Percentiles rank a stretch among this genome's conserved stretches.
Evolutionary conservation across 2,329 filamentous ascomycete genomes (phyloP).

Genomic region (Arachnopeziza araneosa): DNA sequence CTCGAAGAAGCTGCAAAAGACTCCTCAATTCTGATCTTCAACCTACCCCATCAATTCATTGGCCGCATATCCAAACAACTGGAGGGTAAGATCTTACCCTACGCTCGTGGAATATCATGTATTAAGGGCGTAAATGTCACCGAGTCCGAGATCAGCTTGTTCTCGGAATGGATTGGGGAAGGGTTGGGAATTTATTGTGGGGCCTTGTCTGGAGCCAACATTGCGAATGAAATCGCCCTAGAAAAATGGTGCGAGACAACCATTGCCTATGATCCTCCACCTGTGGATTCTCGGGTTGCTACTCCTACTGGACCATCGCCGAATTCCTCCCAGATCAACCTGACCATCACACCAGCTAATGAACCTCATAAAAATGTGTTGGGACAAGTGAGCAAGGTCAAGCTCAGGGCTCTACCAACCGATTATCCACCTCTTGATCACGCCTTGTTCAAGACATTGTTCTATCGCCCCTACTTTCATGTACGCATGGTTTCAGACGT

Average conservation of each 20-base stretch:
- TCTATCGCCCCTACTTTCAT: conserved; percentile 97
- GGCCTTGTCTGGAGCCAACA: conserved; percentile 91
- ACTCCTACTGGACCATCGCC: conserved; percentile 51
- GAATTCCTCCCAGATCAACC: conserved; percentile 41
- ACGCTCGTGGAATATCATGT: conserved; percentile 88
- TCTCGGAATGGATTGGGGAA: conserved; percentile 91
- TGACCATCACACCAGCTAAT: conserved; percentile 39
- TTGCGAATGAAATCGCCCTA: conserved; percentile 86
- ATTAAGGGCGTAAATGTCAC: conserved; percentile 97
- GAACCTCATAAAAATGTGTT: conserved; percentile 63
- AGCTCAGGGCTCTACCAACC: conserved; percentile 67
- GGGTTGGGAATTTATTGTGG: conserved; percentile 94
- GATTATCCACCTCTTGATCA: conserved; percentile 88
- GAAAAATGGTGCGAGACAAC: conserved; percentile 98
- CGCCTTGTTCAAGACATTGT: conserved; percentile 73
- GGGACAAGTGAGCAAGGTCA: conserved; percentile 61
- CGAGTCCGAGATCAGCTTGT: conserved; percentile 78
- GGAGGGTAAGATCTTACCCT: conserved; percentile 83
- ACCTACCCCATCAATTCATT: conserved; percentile 95
- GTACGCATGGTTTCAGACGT: conserved; percentile 91
- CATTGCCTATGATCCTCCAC: conserved; percentile 89
- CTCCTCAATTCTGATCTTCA: conserved; percentile 90
- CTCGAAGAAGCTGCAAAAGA: conserved; percentile 73
- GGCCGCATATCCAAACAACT: conserved; percentile 77
- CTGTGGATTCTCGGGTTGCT: conserved; percentile 75